Evolutionary conservation across 2,329 filamentous ascomycete genomes (phyloP), one percentile per base, ranked within the genome.

Genomic region (Cladosporium sp.): DNA sequence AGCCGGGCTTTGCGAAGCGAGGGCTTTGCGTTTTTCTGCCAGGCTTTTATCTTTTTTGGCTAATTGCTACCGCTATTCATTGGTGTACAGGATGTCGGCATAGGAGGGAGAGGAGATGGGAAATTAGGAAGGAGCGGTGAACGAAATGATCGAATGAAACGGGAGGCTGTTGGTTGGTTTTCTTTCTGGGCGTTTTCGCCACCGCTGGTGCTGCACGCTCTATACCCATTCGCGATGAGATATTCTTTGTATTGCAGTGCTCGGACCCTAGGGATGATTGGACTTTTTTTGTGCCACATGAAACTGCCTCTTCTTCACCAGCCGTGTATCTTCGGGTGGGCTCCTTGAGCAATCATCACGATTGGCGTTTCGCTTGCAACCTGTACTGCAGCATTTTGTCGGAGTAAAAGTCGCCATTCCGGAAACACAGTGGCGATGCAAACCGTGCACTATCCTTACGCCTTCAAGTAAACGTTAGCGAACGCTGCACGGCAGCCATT

Each of bases 181-280:
- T 12, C 31, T 55, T 31, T 55, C 52, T 55, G 28, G 40, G 28
- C 52, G 52, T 33, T 55, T 44, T 59, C 29, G 52, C 31, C 40
- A 46, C n/a, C 40, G 8, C n/a, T 31, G 31, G 29, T 50, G 58
- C 58, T 61, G 35, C 46, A 33, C 58, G 37, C 58, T 61, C 40
- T 49, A 61, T 61, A 61, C 58, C 58, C 58, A 46, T 61, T 61
- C 55, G 33, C 33, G 29, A 55, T 55, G 18, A 31, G 52, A 55
- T 55, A 55, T 55, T 44, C 56, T 59, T 59, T 59, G 33, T 40
- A 31, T 55, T 55, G 52, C 31, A 55, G n/a, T 33, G 18, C 52
- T 29, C n/a, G 52, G 21, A 14, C 18, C 52, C 52, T 55, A 37
- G 8, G 14, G 14, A 37, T 37, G 35, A 16, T 37, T 12, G 35